Conservation (phyloP, 2,329 filamentous ascomycete genomes). For the Aspergillus fumigatiaffinis region DNA sequence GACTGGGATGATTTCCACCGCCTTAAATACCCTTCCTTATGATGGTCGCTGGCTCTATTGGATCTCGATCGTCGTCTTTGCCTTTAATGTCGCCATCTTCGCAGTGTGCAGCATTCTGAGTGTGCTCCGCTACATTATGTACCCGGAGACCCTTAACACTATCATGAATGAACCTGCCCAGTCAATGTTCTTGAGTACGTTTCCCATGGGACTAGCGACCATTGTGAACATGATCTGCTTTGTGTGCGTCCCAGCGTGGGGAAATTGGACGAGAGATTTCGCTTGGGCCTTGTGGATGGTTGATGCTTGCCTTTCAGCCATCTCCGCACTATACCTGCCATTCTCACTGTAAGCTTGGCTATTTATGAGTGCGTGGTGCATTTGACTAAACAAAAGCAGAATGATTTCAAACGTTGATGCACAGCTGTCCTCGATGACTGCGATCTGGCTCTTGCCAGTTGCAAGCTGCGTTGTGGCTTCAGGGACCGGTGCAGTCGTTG, state of each 20-base stretch:
- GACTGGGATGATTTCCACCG: conserved; percentile 25
- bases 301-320: conserved; percentile 48
- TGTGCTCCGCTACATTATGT: conserved; percentile 57
- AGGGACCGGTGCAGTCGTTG: conserved; percentile 58
- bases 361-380: background rate
- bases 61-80: conserved; percentile 21
- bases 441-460: conserved; percentile 61
- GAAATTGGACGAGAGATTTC: conserved; percentile 49
- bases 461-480: conserved; percentile 62
- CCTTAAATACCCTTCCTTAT: conserved; percentile 23
- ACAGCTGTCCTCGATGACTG: conserved; percentile 55
- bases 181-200: conserved; percentile 61
- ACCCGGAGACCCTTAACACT: conserved; percentile 59
- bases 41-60: conserved; percentile 25
- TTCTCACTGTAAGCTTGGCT: conserved; percentile 48
- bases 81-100: conserved; percentile 26
- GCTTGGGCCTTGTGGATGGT: conserved; percentile 57
- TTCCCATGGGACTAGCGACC: conserved; percentile 64
- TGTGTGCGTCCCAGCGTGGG: conserved; percentile 56
- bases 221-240: conserved; percentile 61
- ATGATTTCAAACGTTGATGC: background rate
- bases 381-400: background rate
- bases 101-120: conserved; percentile 43
- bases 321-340: conserved; percentile 48
- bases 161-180: conserved; percentile 64